Base-by-base conservation (phyloP, 805 yeast species). In the Ogataea polymorpha region DNA sequence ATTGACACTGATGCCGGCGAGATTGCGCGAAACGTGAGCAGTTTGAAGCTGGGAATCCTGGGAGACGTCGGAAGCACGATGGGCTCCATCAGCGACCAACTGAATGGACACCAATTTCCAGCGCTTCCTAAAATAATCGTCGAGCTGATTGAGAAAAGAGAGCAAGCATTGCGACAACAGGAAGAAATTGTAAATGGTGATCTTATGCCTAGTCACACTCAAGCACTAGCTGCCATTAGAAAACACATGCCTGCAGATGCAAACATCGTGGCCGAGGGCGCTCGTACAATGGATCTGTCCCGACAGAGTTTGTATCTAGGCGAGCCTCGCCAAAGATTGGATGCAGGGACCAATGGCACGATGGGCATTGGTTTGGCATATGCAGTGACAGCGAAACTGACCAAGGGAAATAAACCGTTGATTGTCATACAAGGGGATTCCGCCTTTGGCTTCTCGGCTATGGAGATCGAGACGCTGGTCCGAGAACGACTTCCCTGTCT, bases 281-380 rank as follows among this genome's bases (percentile, higher is more conserved):
- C 89, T 1, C 80, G 81, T 53, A 80, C 88, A 0, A 82, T 82
- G 88, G 89, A 82, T 50, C 67, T 76, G 16, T 80, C 87, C 2
- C 66, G 89, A 35, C 66, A 78, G 9, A 74, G 82, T 0, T 81
- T 82, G 55, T 75, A 78, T 5, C 66, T 80, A 35, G 59, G 63
- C 6, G 49, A 50, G 2, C 82, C 88, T 0, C 70, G 72, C 44
- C 72, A 67, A 15, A 60, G 86, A 27, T 59, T 82, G 16, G 90
- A 82, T 53, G 86, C 86, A 2, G 89, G 88, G 4, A 82, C 88
- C 0, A 80, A 79, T 60, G 87, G 86, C 1, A 82, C 88, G 0
- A 83, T 82, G 89, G 90, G 90, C 3, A 67, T 82, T 23, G 90
- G 88, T 0, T 42, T 82, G 13, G 86, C 87, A 0, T 82, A 82